Evolutionary conservation across 108 stramenopile species (phyloP).

Genomic region (Cyclotella kingstonii): DNA sequence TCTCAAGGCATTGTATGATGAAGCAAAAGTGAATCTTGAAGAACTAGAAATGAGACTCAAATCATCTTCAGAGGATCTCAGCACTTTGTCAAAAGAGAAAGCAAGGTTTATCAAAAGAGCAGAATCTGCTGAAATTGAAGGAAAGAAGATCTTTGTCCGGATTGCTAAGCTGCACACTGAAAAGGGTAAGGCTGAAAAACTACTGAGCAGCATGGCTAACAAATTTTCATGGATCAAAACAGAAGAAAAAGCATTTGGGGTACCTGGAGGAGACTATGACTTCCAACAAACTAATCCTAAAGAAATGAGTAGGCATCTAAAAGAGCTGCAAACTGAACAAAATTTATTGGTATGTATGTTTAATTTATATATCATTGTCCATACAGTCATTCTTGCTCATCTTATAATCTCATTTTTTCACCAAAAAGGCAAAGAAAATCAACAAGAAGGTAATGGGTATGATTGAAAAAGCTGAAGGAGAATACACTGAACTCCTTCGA

Average conservation of each 20-base stretch:
- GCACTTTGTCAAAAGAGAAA: slow-evolving; percentile 54
- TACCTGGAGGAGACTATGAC: slow-evolving; percentile 95
- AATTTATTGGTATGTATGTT: slow-evolving; percentile 58
- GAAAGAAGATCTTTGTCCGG: slow-evolving; percentile 79
- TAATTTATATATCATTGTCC: background rate
- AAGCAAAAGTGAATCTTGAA: slow-evolving; percentile 65
- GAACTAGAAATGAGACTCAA: slow-evolving; percentile 68
- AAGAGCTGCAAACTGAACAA: slow-evolving; percentile 81
- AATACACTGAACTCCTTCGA: slow-evolving; percentile 94
- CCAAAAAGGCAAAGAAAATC: slow-evolving; percentile 91
- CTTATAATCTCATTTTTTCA: background rate
- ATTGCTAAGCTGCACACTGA: slow-evolving; percentile 78
- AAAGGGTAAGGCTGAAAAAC: slow-evolving; percentile 61
- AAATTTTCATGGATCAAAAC: slow-evolving; percentile 94
- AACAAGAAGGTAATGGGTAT: slow-evolving; percentile 99
- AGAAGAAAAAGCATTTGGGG: slow-evolving; percentile 91
- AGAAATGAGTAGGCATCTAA: slow-evolving; percentile 64
- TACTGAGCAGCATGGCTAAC: slow-evolving; percentile 63
- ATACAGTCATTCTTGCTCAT: background rate
- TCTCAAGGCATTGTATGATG: slow-evolving; percentile 76
- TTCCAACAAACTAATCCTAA: slow-evolving; percentile 74
- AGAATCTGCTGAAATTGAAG: slow-evolving; percentile 78
- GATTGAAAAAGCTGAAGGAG: slow-evolving; percentile 98
- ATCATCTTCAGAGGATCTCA: slow-evolving; percentile 76
- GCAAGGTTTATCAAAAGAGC: slow-evolving; percentile 56